Evolutionary conservation across 176 grass and related monocot genomes (phyloP).

Genomic region (Sorghum bicolor): Sorghum_bicolor_NCBIv3 NC_012875.2:30801001-30801500

Average conservation of each 20-base stretch:
- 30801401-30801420: constrained; percentile 65
- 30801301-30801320: constrained; percentile 59
- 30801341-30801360: background rate
- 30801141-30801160: constrained; percentile 61
- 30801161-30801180: constrained; percentile 63
- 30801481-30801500: constrained; percentile 64
- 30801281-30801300: constrained; percentile 56
- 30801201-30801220: constrained; percentile 50
- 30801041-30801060: constrained; percentile 28
- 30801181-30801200: constrained; percentile 86
- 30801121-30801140: background rate
- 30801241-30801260: constrained; percentile 49
- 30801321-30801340: constrained; percentile 9
- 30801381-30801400: constrained; percentile 67
- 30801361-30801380: constrained; percentile 62
- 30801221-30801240: constrained; percentile 68
- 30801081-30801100: background rate
- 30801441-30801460: constrained; percentile 51
- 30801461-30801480: constrained; percentile 83
- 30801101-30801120: background rate
- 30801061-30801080: constrained; percentile 61
- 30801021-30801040: constrained; percentile 32
- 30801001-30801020: constrained; percentile 35
- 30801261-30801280: constrained; percentile 87
- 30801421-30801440: constrained; percentile 54